Evolutionary conservation across 345 rosid genomes (phyloP).

Genomic region (Leavenworthia alabamica): DNA sequence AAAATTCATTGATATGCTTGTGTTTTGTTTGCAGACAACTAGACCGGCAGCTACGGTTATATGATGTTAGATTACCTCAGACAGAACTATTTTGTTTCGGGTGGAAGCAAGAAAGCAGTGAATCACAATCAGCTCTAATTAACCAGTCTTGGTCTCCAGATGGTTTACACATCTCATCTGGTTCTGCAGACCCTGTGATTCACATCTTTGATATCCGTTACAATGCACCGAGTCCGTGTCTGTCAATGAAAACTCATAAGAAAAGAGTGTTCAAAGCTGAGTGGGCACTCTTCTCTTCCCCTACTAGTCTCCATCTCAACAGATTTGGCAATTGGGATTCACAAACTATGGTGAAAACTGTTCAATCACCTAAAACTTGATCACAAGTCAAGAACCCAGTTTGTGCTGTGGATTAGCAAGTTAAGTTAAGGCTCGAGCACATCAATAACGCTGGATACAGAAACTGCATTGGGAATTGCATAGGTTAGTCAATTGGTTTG

Average conservation of each 20-base stretch:
- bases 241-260: constrained; percentile 26
- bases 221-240: constrained; percentile 24
- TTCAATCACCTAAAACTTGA: background rate
- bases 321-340: constrained; percentile 30
- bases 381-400: background rate
- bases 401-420: background rate
- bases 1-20: background rate
- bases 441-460: background rate
- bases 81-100: constrained; percentile 32
- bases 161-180: constrained; percentile 32
- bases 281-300: constrained; percentile 30
- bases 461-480: background rate
- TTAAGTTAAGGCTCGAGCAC: background rate
- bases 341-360: constrained; percentile 25
- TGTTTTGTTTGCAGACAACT: constrained; percentile 23
- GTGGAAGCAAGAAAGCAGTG: constrained; percentile 37
- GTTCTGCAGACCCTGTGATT: constrained; percentile 33
- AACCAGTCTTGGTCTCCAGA: constrained; percentile 37
- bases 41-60: constrained; percentile 30
- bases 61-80: constrained; percentile 31
- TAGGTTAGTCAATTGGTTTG: background rate
- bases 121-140: constrained; percentile 27
- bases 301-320: constrained; percentile 32
- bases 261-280: constrained; percentile 36
- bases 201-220: constrained; percentile 33